A percentile compares a stretch with the other conserved stretches of the same genome.
These are phyloP conservation scores for Globisporangium splendens DNA, from an alignment of 352 stramenopile species.

Conservation along the genomic window DNA sequence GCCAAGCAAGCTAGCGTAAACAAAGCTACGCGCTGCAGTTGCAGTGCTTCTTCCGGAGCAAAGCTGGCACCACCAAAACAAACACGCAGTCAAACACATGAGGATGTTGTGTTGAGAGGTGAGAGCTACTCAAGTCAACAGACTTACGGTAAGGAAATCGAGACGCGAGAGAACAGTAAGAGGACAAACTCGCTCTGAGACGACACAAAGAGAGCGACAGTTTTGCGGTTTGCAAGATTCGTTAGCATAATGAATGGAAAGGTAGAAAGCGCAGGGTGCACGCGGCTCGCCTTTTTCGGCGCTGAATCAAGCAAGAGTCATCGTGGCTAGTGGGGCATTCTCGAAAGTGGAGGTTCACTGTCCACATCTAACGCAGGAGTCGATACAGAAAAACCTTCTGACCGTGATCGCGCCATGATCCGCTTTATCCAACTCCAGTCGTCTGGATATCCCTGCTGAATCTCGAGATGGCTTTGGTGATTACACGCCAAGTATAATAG, in stretches of 20 bases:
- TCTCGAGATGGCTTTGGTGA: conserved; percentile 8
- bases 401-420: conserved; percentile 7
- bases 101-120: no score
- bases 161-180: conserved; percentile 4
- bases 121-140: no score
- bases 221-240: not conserved
- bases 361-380: not conserved
- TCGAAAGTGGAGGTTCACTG: not conserved
- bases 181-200: conserved; percentile 10
- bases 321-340: not conserved
- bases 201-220: conserved; percentile 8
- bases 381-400: not conserved
- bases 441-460: not conserved
- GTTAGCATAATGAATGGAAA: no score
- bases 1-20: conserved; percentile 29
- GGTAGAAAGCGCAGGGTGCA: not conserved
- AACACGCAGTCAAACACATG: no score
- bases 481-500: conserved; percentile 6
- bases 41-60: not conserved
- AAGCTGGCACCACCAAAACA: not conserved
- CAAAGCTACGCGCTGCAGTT: conserved; percentile 21
- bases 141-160: not conserved
- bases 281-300: conserved; percentile 7
- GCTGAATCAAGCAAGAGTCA: conserved; percentile 12
- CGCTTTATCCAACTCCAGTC: conserved; percentile 14